phyloP scores from a whole-genome alignment of 495 filamentous ascomycete species.

The Aspergillus taichungensis region DNA sequence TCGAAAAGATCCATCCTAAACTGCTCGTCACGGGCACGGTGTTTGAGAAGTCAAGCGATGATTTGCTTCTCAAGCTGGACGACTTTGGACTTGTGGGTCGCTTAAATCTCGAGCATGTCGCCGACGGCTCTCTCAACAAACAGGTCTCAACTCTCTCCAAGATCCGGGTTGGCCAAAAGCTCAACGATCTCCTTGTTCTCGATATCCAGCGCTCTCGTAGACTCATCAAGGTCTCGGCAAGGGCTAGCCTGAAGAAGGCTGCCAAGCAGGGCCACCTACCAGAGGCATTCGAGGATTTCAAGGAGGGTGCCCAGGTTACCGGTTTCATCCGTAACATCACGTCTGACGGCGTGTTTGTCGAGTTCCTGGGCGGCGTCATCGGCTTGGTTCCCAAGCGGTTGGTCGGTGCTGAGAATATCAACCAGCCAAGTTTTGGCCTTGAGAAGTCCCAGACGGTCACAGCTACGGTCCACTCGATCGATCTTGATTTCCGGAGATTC shows the following conservation, averaged over 20 bases:
- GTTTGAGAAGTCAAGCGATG: conserved; percentile 74
- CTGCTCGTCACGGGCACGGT: conserved; percentile 67
- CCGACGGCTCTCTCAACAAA: conserved; percentile 72
- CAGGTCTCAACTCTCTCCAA: conserved; percentile 63
- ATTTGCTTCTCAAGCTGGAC: conserved; percentile 66
- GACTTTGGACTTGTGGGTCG: conserved; percentile 64
- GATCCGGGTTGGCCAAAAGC: conserved; percentile 68
- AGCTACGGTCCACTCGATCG: conserved; percentile 60
- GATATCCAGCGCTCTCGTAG: conserved; percentile 66
- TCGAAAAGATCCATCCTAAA: conserved; percentile 62
- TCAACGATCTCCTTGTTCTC: conserved; percentile 76
- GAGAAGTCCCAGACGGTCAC: conserved; percentile 61
- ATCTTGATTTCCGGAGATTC: conserved; percentile 50
- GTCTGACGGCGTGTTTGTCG: conserved; percentile 66
- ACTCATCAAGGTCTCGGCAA: conserved; percentile 65
- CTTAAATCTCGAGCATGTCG: conserved; percentile 66
- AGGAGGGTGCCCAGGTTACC: conserved; percentile 55
- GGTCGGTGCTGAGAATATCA: conserved; percentile 54
- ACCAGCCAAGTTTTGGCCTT: conserved; percentile 67
- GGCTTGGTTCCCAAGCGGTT: conserved; percentile 71
- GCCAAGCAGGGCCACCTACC: conserved; percentile 57
- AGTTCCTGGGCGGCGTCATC: conserved; percentile 68
- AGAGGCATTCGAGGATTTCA: conserved; percentile 55
- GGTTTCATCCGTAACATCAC: conserved; percentile 86
- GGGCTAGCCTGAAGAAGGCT: conserved; percentile 72